These are phyloP conservation scores for Cunninghamia lanceolata DNA, from an alignment of 75 land plant genomes.

Conservation along the genomic window DNA sequence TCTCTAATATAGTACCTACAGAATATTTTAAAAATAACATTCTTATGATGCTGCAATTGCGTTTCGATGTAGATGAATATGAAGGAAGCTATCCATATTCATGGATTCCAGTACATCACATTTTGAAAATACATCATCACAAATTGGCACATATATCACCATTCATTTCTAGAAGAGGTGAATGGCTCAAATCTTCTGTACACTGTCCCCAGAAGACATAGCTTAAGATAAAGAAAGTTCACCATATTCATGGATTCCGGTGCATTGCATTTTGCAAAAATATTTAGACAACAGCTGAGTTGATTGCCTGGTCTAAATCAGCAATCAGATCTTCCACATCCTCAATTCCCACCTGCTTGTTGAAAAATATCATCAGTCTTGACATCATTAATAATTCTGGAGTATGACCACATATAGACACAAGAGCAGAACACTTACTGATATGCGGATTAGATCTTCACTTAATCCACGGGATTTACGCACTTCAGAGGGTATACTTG, in stretches of 20 bases:
- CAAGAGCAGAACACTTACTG: constrained; percentile 36
- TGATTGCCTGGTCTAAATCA: constrained; percentile 69
- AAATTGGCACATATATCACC: not conserved
- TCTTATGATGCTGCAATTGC: not conserved
- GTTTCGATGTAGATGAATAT: not conserved
- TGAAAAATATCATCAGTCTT: not conserved
- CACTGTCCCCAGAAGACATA: not conserved
- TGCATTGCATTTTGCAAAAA: not conserved
- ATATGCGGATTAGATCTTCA: constrained; percentile 83
- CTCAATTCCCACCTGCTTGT: constrained; percentile 73
- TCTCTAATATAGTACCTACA: not conserved
- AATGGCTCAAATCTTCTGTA: not conserved
- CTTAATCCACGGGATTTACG: constrained; percentile 80
- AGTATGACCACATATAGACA: not conserved
- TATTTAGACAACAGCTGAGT: constrained; percentile 48
- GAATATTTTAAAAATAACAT: not conserved
- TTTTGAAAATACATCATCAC: not conserved
- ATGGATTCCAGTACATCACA: not conserved
- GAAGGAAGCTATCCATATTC: not conserved
- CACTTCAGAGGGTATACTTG: constrained; percentile 82
- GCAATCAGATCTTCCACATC: constrained; percentile 87
- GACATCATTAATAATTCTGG: not conserved
- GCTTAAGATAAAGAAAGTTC: not conserved
- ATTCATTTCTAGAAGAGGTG: not conserved
- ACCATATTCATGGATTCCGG: not conserved